Evolutionary conservation across 208 protist species (phyloP).

Genomic region (Trypanosoma avium): DNA sequence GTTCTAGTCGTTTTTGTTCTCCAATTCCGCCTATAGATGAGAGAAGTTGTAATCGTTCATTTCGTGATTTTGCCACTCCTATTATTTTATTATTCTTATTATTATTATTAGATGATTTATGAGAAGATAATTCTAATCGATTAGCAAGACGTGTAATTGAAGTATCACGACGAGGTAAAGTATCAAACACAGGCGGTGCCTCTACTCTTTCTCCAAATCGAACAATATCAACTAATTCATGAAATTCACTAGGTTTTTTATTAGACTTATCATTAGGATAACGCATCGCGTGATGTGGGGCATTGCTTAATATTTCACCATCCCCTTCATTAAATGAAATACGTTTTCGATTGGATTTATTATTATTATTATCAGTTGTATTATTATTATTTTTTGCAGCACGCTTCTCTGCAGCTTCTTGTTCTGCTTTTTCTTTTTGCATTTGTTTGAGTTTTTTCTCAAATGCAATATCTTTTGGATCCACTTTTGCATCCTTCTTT

Average conservation of each 20-base stretch:
- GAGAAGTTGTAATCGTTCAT: slow-evolving; percentile 32
- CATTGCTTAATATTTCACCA: slow-evolving; percentile 9
- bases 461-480: slow-evolving; percentile 17
- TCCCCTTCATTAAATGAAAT: slow-evolving; percentile 43
- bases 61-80: slow-evolving; percentile 21
- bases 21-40: slow-evolving; percentile 33
- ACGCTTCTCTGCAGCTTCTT: slow-evolving; percentile 20
- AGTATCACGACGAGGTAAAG: slow-evolving; percentile 66
- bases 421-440: slow-evolving; percentile 28
- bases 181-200: slow-evolving; percentile 85
- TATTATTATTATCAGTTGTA: slow-evolving; percentile 1
- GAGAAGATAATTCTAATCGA: slow-evolving; percentile 28
- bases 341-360: slow-evolving; percentile 39
- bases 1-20: slow-evolving; percentile 65
- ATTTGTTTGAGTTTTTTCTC: slow-evolving; percentile 29
- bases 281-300: slow-evolving; percentile 37
- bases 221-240: slow-evolving; percentile 85
- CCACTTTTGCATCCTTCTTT: background rate
- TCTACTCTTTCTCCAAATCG: slow-evolving; percentile 84
- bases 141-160: slow-evolving; percentile 65
- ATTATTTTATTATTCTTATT: slow-evolving; percentile 3
- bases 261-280: slow-evolving; percentile 38
- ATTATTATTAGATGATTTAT: background rate
- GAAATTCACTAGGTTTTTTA: slow-evolving; percentile 54
- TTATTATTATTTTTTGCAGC: slow-evolving; percentile 15